Base-by-base conservation (phyloP, 2,329 filamentous ascomycete genomes). In the Myrmaecium sp. region DNA sequence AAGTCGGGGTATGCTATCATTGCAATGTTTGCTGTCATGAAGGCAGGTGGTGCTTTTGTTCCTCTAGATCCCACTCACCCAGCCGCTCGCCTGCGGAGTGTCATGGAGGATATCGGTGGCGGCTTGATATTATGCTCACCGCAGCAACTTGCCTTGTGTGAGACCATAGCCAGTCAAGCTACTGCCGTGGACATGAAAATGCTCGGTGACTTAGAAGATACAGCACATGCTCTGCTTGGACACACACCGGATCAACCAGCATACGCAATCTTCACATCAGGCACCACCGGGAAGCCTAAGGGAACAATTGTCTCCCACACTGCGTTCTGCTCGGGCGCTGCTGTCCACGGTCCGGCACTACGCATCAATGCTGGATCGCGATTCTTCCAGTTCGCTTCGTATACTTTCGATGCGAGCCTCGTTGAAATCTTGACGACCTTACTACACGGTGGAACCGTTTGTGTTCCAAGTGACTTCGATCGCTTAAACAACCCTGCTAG, bases 221-320 rank as follows among this genome's bases (percentile, higher is more conserved):
- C 33, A 40, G 30, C 51, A 1, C 38, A 33, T 5, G 25, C 40
- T 1, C 37, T 48, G 1, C 43, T 47, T n/a, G 1, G 36, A 49
- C 5, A 47, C 55, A 1, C 41, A 49, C 0, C 52, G 59, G 0
- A 51, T 60, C 13, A 59, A 14, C 55, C 59, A 2, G 70, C 71
- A 0, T 76, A 72, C 38, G 57, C 71, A 3, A 60, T 78, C 4
- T 69, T 75, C 33, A 66, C 63, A 0, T 64, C 64, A 3, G 64
- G 66, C 0, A 66, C 64, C 0, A 64, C 66, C 2, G 62, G 61
- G 25, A 60, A 58, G 26, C 65, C 67, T 0, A 69, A 69, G 30
- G 71, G 69, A 2, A 64, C 72, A 8, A 65, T 73, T 11, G 66
- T 75, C 32, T 66, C 65, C 5, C 74, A 79, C 37, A 52, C 52